These are phyloP conservation scores for Selaginella tamariscina DNA, from an alignment of 75 land plant genomes.

Conservation along the genomic window DNA sequence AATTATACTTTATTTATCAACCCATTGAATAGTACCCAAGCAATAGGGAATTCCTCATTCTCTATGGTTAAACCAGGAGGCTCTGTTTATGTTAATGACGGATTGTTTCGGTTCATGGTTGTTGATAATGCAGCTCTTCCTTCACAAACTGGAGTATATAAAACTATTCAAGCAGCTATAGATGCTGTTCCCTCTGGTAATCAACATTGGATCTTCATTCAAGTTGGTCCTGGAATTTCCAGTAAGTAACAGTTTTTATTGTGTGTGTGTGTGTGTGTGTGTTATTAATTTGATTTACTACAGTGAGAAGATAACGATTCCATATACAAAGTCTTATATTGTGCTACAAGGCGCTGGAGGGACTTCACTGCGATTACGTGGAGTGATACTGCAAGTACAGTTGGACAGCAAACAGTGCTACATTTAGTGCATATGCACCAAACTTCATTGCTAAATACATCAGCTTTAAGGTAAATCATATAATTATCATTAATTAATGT, in stretches of 20 bases:
- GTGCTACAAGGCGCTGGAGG: slow-evolving; percentile 1
- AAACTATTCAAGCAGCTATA: neutral
- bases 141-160: neutral
- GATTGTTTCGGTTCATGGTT: neutral
- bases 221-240: neutral
- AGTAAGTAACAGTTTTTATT: slow-evolving; percentile 10
- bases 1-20: no score
- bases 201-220: slow-evolving; percentile 9
- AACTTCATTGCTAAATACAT: slow-evolving; percentile 52
- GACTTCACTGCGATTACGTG: neutral
- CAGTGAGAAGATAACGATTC: slow-evolving; percentile 6
- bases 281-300: no score
- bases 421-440: slow-evolving; percentile 38
- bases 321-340: slow-evolving; percentile 5
- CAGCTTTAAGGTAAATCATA: slow-evolving; percentile 49
- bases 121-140: neutral
- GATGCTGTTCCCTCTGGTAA: slow-evolving; percentile 5
- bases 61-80: no score
- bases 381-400: slow-evolving; percentile 1
- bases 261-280: no score
- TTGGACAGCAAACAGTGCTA: slow-evolving; percentile 44
- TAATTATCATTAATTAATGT: neutral
- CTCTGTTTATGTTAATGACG: no score
- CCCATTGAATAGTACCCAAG: no score
- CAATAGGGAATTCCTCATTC: no score